phyloP scores from a whole-genome alignment of 1,284 basidiomycete genomes.

The Apiotrichum siamense region DNA sequence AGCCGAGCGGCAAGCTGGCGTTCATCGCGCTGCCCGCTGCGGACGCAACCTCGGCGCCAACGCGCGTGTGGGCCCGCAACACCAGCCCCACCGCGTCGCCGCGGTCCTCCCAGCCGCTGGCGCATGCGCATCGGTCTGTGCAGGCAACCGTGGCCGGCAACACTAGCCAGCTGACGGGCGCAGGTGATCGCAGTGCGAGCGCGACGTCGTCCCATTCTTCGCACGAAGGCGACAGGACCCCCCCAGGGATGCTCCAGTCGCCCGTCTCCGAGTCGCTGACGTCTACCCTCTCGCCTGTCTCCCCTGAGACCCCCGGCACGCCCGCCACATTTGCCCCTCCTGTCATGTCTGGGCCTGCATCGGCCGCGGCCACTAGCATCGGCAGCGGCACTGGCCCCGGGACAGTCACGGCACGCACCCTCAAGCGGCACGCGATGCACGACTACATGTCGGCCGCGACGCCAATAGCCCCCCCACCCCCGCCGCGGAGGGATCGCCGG shows the following conservation, averaged over 20 bases:
- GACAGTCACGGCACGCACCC: too few species aligned
- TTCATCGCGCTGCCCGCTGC: slow-evolving; percentile 33
- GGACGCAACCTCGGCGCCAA: slow-evolving; percentile 15
- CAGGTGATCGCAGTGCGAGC: too few species aligned
- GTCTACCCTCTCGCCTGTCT: too few species aligned
- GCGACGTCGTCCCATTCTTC: not conserved
- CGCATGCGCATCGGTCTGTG: not conserved
- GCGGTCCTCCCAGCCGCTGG: not conserved
- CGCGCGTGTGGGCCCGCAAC: not conserved
- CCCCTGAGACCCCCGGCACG: not conserved
- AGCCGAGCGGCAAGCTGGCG: slow-evolving; percentile 36
- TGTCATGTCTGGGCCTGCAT: too few species aligned
- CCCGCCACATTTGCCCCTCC: too few species aligned
- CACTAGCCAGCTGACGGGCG: too few species aligned
- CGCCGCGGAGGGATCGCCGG: not conserved
- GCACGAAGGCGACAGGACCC: not conserved
- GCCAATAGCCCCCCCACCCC: not conserved
- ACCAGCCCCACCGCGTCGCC: not conserved
- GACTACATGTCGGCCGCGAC: not conserved
- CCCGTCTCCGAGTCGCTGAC: not conserved
- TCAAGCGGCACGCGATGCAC: not conserved
- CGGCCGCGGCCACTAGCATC: too few species aligned
- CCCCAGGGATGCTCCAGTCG: not conserved
- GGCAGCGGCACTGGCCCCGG: too few species aligned
- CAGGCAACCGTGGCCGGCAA: not conserved